These are phyloP conservation scores for Evernia prunastri DNA, from an alignment of 495 filamentous ascomycete species.

Conservation along the genomic window DNA sequence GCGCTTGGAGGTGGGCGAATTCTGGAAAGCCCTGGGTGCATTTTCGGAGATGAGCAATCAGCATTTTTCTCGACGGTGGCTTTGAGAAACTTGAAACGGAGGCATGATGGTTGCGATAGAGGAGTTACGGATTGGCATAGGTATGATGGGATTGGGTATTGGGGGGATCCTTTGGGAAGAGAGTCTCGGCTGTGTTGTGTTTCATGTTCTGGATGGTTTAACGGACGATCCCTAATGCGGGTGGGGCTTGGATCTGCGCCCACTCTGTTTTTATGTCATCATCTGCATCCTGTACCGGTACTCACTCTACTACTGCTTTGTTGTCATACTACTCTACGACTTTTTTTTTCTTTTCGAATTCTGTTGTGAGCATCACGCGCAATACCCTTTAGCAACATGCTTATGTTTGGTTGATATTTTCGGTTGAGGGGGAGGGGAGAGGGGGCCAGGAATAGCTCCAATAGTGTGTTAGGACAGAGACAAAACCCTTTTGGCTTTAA, in stretches of 20 bases:
- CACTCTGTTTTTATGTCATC: slow-evolving; percentile 19
- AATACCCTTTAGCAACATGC: background rate
- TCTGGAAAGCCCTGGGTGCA: background rate
- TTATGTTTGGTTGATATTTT: background rate
- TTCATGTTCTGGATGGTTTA: slow-evolving; percentile 21
- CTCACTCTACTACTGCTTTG: background rate
- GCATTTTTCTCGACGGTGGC: background rate
- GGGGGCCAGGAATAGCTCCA: slow-evolving; percentile 3
- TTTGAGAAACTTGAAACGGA: background rate
- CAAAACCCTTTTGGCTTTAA: background rate
- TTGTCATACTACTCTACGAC: background rate
- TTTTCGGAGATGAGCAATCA: background rate
- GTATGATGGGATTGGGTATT: background rate
- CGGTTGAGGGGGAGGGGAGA: no score
- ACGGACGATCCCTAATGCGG: slow-evolving; percentile 21
- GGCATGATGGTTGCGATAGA: background rate
- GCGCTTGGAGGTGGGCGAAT: background rate
- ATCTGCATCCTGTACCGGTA: slow-evolving; percentile 7
- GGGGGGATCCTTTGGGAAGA: background rate
- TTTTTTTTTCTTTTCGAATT: background rate
- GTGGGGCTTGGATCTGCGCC: slow-evolving; percentile 21
- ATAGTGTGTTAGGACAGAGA: background rate
- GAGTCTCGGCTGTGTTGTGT: slow-evolving; percentile 22
- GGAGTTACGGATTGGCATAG: slow-evolving; percentile 15
- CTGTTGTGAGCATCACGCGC: background rate